Conservation (phyloP, 202 grass and related monocot genomes). For the Panicum hallii region DNA sequence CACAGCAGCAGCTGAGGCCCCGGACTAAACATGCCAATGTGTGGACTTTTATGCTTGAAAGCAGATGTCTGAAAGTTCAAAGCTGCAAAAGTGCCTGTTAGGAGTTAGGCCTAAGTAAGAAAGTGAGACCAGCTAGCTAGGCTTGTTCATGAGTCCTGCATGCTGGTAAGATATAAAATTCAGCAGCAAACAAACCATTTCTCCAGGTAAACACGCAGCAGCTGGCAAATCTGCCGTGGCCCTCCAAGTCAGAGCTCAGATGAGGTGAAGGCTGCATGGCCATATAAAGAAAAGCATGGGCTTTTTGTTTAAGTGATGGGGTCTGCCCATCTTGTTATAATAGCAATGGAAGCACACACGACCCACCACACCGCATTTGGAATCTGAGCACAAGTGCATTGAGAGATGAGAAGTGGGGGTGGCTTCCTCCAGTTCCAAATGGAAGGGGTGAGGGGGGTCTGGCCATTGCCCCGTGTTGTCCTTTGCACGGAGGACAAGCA, state of each 20-base stretch:
- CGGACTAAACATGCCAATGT: conserved; percentile 17
- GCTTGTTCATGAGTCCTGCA: neutral
- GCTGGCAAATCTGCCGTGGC: conserved; percentile 15
- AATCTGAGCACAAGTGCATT: conserved; percentile 11
- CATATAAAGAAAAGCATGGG: conserved; percentile 30
- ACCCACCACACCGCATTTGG: conserved; percentile 22
- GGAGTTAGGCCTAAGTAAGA: neutral
- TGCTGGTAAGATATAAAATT: conserved; percentile 10
- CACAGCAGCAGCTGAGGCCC: conserved; percentile 25
- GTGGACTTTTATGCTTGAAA: conserved; percentile 22
- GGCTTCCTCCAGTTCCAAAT: neutral
- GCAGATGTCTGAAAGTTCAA: conserved; percentile 16
- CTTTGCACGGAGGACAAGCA: conserved; percentile 46
- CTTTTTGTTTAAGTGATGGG: conserved; percentile 2
- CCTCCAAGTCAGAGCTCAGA: conserved; percentile 23
- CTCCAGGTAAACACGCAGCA: neutral
- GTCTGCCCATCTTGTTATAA: conserved; percentile 4
- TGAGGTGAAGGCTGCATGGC: conserved; percentile 25
- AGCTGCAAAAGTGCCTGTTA: conserved; percentile 30
- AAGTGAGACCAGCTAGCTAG: conserved; percentile 30
- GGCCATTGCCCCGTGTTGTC: neutral
- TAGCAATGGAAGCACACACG: conserved; percentile 2
- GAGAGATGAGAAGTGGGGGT: neutral
- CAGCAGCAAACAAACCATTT: conserved; percentile 41
- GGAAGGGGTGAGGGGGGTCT: neutral